Evolutionary conservation across 1,284 basidiomycete species (phyloP), one percentile per base, ranked within the genome.

Genomic region (Pholiota adiposa): DNA sequence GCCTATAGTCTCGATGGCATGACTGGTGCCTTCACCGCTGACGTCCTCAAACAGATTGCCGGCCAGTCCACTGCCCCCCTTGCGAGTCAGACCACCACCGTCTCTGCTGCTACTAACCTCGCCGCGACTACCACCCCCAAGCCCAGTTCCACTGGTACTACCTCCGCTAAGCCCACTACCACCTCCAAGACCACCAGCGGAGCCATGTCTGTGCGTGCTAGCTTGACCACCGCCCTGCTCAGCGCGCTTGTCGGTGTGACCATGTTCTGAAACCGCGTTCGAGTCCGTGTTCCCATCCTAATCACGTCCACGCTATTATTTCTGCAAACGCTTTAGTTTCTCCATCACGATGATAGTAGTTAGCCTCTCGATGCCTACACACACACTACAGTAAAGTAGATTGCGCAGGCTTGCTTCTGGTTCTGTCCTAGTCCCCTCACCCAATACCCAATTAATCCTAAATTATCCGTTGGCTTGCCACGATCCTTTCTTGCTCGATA

Each of bases 1-100:
- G 29, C 62, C 56, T 60, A 54, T 63, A 90, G 88, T 6, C 63
- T 93, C 69, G 69, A 70, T 8, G 75, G 79, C 59, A 92, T 92
- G 90, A 79, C 76, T 12, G 91, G 90, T 46, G 68, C 67, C 0
- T 92, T 92, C 77, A 85, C 78, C 71, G 65, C 80, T 0, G 68
- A 77, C 1, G 72, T 85, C 6, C 77, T 81, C 60, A 74, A 79
- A 1, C 77, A 88, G 70, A 87, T 92, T 64, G 75, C 77, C 48
- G 88, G 85, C 16, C 78, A 85, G 62, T 78, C 83, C 1, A 82
- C 87, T 6, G 83, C 85, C 2, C 82, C 85, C 38, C 74, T 84
- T 16, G 79, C 77, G n/a, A 72, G 69, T 2, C 56, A 72, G 16
- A 36, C 70, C 14, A 60, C 65, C 27, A 58, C 73, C 19, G 51